Evolutionary conservation across 176 grass and related monocot genomes (phyloP).

Genomic region (Eleusine coracana): DNA sequence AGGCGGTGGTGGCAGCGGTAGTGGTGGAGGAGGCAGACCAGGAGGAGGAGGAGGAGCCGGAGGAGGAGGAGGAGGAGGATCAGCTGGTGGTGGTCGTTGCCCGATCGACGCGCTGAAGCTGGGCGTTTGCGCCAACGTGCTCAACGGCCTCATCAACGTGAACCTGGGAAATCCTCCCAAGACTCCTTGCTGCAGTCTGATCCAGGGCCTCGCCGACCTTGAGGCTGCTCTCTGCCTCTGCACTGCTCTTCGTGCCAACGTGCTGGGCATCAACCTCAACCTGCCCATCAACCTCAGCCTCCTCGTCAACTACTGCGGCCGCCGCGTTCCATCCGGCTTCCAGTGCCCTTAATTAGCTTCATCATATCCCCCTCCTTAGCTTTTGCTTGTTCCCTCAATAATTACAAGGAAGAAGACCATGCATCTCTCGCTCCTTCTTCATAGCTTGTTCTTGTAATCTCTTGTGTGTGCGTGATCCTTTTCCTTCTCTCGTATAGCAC

Average conservation of each 20-base stretch:
- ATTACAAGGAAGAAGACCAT: no score
- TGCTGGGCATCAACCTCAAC: conserved; percentile 78
- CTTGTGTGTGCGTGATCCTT: no score
- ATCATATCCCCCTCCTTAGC: no score
- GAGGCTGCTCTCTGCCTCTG: conserved; percentile 77
- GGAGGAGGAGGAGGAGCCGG: background rate
- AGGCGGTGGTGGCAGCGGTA: background rate
- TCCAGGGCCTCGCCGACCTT: conserved; percentile 76
- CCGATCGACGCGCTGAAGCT: conserved; percentile 75
- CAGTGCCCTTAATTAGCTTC: conserved; percentile 44
- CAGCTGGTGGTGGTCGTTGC: conserved; percentile 1
- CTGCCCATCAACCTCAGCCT: conserved; percentile 73
- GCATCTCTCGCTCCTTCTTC: no score
- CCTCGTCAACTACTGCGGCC: conserved; percentile 86
- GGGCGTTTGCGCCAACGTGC: conserved; percentile 74
- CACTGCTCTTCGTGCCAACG: conserved; percentile 64
- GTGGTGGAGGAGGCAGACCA: background rate
- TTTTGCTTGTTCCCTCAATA: no score
- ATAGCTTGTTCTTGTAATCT: no score
- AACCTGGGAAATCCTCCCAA: conserved; percentile 62
- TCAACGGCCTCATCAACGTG: conserved; percentile 68
- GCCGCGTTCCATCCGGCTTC: conserved; percentile 61
- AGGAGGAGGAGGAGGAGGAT: background rate
- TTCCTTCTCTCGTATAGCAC: no score
- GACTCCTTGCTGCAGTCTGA: conserved; percentile 68